Percentiles rank a stretch among this genome's conserved stretches.
Conservation (phyloP, 2,329 filamentous ascomycete species). For the Apiospora koreana region DNA sequence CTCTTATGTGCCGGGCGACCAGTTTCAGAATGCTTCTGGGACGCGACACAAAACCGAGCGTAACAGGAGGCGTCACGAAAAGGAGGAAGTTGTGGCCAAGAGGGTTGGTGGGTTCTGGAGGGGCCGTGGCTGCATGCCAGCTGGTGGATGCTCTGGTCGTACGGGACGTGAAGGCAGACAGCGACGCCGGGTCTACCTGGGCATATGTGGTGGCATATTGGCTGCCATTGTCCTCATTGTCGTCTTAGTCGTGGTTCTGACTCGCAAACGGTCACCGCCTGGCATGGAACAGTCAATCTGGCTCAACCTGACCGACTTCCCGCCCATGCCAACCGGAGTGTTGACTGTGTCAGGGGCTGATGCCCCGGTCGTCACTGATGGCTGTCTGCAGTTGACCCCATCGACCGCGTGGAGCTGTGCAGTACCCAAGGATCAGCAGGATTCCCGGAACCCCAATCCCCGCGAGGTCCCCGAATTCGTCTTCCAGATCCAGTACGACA, state of each 20-base stretch:
- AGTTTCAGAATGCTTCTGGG: conserved; percentile 42
- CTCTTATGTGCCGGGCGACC: conserved; percentile 47
- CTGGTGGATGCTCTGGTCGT: conserved; percentile 66
- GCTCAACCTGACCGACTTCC: conserved; percentile 84
- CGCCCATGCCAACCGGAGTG: conserved; percentile 82
- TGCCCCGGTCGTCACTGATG: conserved; percentile 61
- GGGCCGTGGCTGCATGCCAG: conserved; percentile 63
- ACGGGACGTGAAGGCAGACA: conserved; percentile 64
- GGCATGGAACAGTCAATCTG: conserved; percentile 54
- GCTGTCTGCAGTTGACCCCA: conserved; percentile 66
- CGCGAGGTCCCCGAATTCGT: conserved; percentile 76
- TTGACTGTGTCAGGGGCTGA: conserved; percentile 76
- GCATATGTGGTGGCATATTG: conserved; percentile 51
- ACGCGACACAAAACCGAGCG: conserved; percentile 49
- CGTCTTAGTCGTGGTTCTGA: conserved; percentile 59
- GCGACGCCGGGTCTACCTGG: conserved; percentile 60
- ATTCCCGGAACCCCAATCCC: conserved; percentile 61
- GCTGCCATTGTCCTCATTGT: conserved; percentile 59
- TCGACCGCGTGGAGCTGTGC: conserved; percentile 81
- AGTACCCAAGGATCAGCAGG: conserved; percentile 76
- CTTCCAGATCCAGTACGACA: conserved; percentile 75
- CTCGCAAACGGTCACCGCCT: conserved; percentile 35
- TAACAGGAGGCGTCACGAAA: conserved; percentile 59
- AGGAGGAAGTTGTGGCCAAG: conserved; percentile 62
- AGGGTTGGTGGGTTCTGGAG: conserved; percentile 64